These are phyloP conservation scores for Piromyces sp. DNA, from an alignment of 192 early-diverging fungal genomes.

Conservation along the genomic window DNA sequence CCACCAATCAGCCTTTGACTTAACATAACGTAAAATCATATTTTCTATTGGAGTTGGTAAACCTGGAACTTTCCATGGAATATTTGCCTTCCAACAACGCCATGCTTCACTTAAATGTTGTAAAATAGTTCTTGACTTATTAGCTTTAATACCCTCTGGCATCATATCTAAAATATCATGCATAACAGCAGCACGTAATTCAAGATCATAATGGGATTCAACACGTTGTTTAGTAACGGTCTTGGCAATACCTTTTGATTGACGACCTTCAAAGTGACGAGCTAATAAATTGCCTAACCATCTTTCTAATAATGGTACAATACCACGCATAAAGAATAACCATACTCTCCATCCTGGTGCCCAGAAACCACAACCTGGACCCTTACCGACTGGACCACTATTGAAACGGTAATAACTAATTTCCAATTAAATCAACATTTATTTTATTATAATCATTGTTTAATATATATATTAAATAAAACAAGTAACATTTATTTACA, in stretches of 20 bases:
- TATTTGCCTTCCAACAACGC: constrained; percentile 87
- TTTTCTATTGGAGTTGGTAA: constrained; percentile 95
- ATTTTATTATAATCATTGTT: no score
- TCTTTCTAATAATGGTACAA: constrained; percentile 88
- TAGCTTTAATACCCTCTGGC: constrained; percentile 94
- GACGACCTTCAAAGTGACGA: constrained; percentile 96
- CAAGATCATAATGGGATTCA: constrained; percentile 93
- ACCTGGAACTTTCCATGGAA: constrained; percentile 97
- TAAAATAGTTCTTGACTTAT: constrained; percentile 87
- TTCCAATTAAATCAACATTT: neutral
- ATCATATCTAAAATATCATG: constrained; percentile 99
- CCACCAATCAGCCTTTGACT: constrained; percentile 99
- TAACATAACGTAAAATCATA: constrained; percentile 97
- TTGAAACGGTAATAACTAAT: constrained; percentile 56
- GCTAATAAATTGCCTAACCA: constrained; percentile 98
- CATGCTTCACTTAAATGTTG: constrained; percentile 93
- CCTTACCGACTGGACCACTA: constrained; percentile 91
- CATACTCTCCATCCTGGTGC: constrained; percentile 98
- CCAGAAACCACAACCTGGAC: constrained; percentile 97
- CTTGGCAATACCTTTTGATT: constrained; percentile 91
- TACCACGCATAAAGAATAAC: constrained; percentile 98
- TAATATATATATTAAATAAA: no score
- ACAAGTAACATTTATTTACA: no score
- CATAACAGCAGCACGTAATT: constrained; percentile 94
- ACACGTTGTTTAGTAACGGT: constrained; percentile 98